Percentiles rank a stretch among this genome's conserved stretches.
These are phyloP conservation scores for Chernovozyma aurita DNA, from an alignment of 1,139 yeast species.

Conservation along the genomic window DNA sequence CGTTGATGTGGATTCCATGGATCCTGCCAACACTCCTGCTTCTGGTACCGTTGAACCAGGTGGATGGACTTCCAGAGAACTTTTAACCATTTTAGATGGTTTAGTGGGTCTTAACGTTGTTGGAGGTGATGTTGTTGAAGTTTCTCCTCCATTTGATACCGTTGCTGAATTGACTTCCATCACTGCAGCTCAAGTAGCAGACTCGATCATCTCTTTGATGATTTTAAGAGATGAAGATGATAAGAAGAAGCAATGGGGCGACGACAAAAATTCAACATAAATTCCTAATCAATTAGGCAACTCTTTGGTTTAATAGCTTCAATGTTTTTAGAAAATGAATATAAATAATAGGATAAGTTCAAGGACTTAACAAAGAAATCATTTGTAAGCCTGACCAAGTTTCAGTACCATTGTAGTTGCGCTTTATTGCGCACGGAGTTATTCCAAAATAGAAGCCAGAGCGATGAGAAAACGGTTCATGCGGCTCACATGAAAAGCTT, in stretches of 20 bases:
- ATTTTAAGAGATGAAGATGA: conserved; percentile 7
- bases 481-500: too few species aligned
- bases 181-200: conserved; percentile 11
- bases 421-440: too few species aligned
- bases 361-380: too few species aligned
- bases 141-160: conserved; percentile 12
- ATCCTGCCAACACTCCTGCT: conserved; percentile 12
- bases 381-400: too few species aligned
- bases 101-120: conserved; percentile 12
- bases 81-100: conserved; percentile 12
- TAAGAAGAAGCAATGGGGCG: conserved; percentile 3
- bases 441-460: too few species aligned
- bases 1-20: conserved; percentile 13
- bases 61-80: conserved; percentile 13
- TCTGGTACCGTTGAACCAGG: conserved; percentile 15
- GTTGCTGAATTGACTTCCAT: conserved; percentile 12
- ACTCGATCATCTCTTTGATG: conserved; percentile 11
- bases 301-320: background rate
- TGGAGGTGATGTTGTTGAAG: conserved; percentile 14
- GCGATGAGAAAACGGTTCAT: too few species aligned
- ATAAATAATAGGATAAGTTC: background rate
- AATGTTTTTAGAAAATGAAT: background rate
- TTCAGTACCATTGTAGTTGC: too few species aligned
- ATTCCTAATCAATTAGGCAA: too few species aligned
- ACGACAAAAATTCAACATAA: too few species aligned